Evolutionary conservation across 371 early-diverging fungal species (phyloP).

Genomic region (Nematocida minor): DNA sequence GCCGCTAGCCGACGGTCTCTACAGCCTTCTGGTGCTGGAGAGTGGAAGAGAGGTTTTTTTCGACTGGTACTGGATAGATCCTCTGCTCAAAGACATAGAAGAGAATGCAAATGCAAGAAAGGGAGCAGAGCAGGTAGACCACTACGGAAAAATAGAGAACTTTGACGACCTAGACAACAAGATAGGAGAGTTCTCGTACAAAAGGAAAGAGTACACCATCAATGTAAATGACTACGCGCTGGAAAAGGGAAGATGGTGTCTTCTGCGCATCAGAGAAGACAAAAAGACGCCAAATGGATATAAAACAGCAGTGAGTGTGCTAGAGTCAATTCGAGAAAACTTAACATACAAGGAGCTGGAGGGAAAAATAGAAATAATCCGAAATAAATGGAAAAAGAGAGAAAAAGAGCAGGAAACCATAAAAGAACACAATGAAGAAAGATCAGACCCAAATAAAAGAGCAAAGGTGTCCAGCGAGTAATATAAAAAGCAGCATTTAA

Average conservation of each 20-base stretch:
- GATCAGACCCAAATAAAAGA: background rate
- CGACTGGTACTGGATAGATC: constrained; percentile 28
- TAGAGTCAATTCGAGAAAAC: constrained; percentile 72
- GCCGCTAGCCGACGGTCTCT: background rate
- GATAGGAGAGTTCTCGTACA: constrained; percentile 64
- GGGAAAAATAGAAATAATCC: constrained; percentile 40
- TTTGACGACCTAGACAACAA: constrained; percentile 4
- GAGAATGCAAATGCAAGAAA: background rate
- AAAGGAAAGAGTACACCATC: constrained; percentile 46
- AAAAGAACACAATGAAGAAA: background rate
- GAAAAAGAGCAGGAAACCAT: background rate
- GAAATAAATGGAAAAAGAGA: constrained; percentile 52
- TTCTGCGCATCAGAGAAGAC: constrained; percentile 77
- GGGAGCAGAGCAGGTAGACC: background rate
- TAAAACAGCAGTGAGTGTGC: constrained; percentile 69
- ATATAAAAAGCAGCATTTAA: too few relatives aligned
- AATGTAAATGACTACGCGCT: constrained; percentile 42
- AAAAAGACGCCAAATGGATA: constrained; percentile 74
- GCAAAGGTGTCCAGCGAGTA: too few relatives aligned
- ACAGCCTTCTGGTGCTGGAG: background rate
- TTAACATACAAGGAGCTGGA: constrained; percentile 67
- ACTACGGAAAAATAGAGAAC: constrained; percentile 1
- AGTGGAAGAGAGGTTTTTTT: constrained; percentile 4
- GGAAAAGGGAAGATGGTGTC: constrained; percentile 69
- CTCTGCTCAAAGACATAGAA: background rate